Evolutionary conservation across 2,329 filamentous ascomycete species (phyloP), one percentile per base, ranked within the genome.

Genomic region (Escovopsis sp.): DNA sequence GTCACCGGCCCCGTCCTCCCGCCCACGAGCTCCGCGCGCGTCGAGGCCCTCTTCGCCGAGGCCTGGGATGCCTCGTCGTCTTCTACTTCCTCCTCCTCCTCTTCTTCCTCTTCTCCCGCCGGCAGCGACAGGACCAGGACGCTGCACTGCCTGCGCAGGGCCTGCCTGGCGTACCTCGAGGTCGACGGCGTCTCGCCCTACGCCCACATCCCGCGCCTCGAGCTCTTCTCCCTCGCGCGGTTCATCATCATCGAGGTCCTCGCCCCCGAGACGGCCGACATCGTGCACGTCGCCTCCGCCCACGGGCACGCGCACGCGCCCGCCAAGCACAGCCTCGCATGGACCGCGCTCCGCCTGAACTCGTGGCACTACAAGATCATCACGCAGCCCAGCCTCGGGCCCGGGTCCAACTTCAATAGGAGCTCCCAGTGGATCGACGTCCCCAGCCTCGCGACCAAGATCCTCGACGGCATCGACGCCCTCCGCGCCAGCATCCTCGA

Each of bases 141-240:
- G 4, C 44, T 72, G 1, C 60, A 62, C 36, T 55, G 59, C 1
- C 53, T 80, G 12, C 68, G 73, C 43, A 68, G 69, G 47, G 61
- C 69, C 15, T 77, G 87, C 41, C 66, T 94, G n/a, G 63, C 64
- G 3, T 75, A 74, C 12, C 69, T 96, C 8, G 76, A 80, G 23
- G 70, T 86, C 1, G 91, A 98, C 58, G 91, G 91, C 10, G 81
- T 93, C 38, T 81, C 84, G 0, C 82, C 84, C 0, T 98, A 96
- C 60, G 76, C 80, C 39, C 72, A 94, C 45, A 87, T 87, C 18
- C 86, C 88, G 1, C 74, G 83, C 49, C 70, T 94, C 12, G 86
- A 95, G 56, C 70, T 96, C 1, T 83, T 96, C 48, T 80, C 78
- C 49, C 66, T 95, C 6, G 85, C 88, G 3, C 62, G 66, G 26